Evolutionary conservation across 208 protist species (phyloP).

Genomic region (Leptomonas pyrrhocoris): DNA sequence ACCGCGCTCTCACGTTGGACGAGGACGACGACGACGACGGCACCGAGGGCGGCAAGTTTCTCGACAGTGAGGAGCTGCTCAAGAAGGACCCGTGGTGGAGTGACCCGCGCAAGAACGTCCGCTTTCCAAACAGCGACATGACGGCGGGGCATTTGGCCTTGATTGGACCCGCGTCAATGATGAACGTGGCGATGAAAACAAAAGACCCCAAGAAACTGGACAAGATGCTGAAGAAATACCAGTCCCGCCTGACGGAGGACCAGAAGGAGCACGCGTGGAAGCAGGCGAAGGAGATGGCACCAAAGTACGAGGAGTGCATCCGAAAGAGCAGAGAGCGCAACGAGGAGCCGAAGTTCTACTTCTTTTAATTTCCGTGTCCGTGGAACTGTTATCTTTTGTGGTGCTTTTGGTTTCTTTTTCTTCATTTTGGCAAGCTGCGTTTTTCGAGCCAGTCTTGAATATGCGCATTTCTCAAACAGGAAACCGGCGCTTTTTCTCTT

Average conservation of each 20-base stretch:
- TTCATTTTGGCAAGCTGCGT: no score
- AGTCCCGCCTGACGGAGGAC: slow-evolving; percentile 77
- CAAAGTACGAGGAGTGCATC: slow-evolving; percentile 84
- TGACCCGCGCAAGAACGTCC: slow-evolving; percentile 83
- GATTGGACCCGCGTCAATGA: slow-evolving; percentile 86
- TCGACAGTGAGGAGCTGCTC: slow-evolving; percentile 87
- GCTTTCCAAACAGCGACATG: slow-evolving; percentile 83
- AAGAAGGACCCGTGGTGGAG: slow-evolving; percentile 90
- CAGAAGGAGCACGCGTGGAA: slow-evolving; percentile 88
- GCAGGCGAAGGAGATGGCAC: slow-evolving; percentile 90
- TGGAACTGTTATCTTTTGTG: no score
- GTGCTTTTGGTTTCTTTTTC: neutral
- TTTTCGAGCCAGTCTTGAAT: no score
- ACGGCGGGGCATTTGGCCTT: slow-evolving; percentile 80
- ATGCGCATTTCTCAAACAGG: no score
- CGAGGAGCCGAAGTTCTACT: slow-evolving; percentile 87
- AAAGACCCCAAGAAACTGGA: slow-evolving; percentile 81
- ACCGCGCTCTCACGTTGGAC: slow-evolving; percentile 64
- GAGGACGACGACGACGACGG: slow-evolving; percentile 73
- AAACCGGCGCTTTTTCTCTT: no score
- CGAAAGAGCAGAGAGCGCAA: slow-evolving; percentile 76
- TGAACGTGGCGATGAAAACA: slow-evolving; percentile 89
- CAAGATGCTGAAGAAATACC: slow-evolving; percentile 88
- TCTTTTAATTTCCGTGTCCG: slow-evolving; percentile 79
- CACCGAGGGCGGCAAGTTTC: slow-evolving; percentile 54